Base-by-base conservation (phyloP, 257 asterid species). In the Przewalskia tangutica region DNA sequence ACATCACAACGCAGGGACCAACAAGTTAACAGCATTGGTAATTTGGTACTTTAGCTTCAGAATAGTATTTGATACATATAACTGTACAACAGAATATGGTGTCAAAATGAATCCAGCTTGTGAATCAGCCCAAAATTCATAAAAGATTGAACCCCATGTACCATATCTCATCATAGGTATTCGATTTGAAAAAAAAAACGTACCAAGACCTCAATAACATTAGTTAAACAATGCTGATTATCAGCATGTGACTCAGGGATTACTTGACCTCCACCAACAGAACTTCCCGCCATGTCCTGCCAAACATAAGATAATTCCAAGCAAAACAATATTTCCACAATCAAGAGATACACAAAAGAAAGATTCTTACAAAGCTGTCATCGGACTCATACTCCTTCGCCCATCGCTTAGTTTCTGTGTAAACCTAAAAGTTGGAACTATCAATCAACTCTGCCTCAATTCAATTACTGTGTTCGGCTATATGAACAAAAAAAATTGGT, bases 401-500 rank as follows among this genome's bases (percentile, higher is more conserved):
- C 92, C 94, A 93, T 84, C 66, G 89, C 85, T 89, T 88, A 81
- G 91, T 91, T 89, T 85, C 84, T 84, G 88, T 84, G 82, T 86
- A 71, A 84, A 93, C 95, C 97, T 91, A 85, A 77, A 87, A 51
- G 18, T 54, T 65, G 54, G 48, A 36, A 0, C 16, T 12, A 7
- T 3, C 32, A 46, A 27, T 60, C n/a, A 82, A 36, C 38, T 36
- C 40, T 6, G 11, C 16, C 76, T 44, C 40, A 42, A 68, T 71
- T 55, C 62, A 56, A 56, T 6, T 1, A 8, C 7, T 48, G 11
- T 7, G 53, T 2, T 48, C 10, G 11, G 53, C 53, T 38, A 48
- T 48, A 48, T 9, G 53, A 48, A 48, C 11, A 17, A 60, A 18
- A 18, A 18, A 27, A 27, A 27, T 27, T 27, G 32, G 32, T 27